These are phyloP conservation scores for Amanita fuliginea DNA, from an alignment of 768 basidiomycete genomes.

Conservation along the genomic window DNA sequence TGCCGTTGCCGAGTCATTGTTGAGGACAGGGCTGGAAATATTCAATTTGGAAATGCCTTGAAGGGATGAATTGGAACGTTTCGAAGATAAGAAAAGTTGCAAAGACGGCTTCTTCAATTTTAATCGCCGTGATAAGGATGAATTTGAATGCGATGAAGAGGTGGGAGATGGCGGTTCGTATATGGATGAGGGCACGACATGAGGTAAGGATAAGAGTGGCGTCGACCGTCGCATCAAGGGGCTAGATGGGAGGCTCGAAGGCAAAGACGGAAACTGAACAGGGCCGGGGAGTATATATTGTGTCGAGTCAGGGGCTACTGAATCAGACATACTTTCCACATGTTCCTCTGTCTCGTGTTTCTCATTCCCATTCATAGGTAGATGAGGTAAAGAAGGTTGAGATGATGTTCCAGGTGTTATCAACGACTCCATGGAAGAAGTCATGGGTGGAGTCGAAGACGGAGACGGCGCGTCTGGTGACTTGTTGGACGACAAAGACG, in stretches of 20 bases:
- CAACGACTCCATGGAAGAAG: slow-evolving; percentile 52
- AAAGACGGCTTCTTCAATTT: slow-evolving; percentile 58
- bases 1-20: slow-evolving; percentile 20
- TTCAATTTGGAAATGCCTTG: slow-evolving; percentile 6
- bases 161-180: slow-evolving; percentile 9
- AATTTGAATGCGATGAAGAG: slow-evolving; percentile 16
- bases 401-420: slow-evolving; percentile 44
- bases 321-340: slow-evolving; percentile 12
- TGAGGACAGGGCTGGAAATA: slow-evolving; percentile 12
- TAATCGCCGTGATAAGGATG: slow-evolving; percentile 15
- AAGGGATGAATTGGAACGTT: slow-evolving; percentile 44
- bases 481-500: slow-evolving; percentile 20
- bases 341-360: slow-evolving; percentile 9
- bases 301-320: slow-evolving; percentile 19
- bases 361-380: slow-evolving; percentile 20
- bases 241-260: slow-evolving; percentile 1
- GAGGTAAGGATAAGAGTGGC: slow-evolving; percentile 27
- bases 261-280: slow-evolving; percentile 32
- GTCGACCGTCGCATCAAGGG: slow-evolving; percentile 26
- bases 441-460: slow-evolving; percentile 35
- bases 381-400: slow-evolving; percentile 28
- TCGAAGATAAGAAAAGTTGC: slow-evolving; percentile 50
- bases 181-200: slow-evolving; percentile 16
- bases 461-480: slow-evolving; percentile 13
- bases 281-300: slow-evolving; percentile 17